Evolutionary conservation across 2,329 filamentous ascomycete genomes (phyloP).

Genomic region (Colletotrichum gloeosporioides): DNA sequence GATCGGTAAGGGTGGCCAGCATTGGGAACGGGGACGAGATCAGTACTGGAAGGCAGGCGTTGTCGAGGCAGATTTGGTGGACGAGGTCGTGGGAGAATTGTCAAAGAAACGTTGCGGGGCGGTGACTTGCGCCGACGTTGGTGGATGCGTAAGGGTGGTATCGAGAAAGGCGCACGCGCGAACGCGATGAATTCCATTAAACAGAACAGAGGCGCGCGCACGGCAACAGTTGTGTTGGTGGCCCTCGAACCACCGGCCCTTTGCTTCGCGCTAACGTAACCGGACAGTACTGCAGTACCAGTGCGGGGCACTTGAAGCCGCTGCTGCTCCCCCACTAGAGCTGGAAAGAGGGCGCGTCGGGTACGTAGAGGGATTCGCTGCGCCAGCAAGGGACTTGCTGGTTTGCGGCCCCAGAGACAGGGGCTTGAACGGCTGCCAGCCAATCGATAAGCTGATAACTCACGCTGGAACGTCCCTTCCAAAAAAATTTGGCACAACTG

Average conservation of each 20-base stretch:
- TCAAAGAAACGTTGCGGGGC: not conserved
- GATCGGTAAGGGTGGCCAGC: not conserved
- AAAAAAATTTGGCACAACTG: slow-evolving; percentile 17
- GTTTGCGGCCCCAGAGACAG: not conserved
- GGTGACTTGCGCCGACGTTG: not conserved
- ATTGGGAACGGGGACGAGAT: not conserved
- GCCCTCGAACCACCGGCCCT: not conserved
- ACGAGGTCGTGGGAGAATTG: not conserved
- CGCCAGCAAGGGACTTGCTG: slow-evolving; percentile 10
- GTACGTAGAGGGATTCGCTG: not conserved
- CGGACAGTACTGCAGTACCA: not conserved
- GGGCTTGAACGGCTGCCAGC: not conserved
- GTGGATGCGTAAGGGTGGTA: not conserved
- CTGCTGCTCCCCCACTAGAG: slow-evolving; percentile 4
- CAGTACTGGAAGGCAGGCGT: not conserved
- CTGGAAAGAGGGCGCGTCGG: not conserved
- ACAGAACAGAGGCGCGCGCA: not conserved
- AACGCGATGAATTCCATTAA: slow-evolving; percentile 16
- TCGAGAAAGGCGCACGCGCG: not conserved
- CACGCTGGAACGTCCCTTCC: slow-evolving; percentile 7
- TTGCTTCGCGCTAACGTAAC: not conserved
- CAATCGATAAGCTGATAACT: slow-evolving; percentile 22
- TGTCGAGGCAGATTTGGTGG: not conserved
- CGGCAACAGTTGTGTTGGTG: not conserved
- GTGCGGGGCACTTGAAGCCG: slow-evolving; percentile 8